Evolutionary conservation across 305 asterid genomes (phyloP).

Genomic region (Striga hermonthica): DNA sequence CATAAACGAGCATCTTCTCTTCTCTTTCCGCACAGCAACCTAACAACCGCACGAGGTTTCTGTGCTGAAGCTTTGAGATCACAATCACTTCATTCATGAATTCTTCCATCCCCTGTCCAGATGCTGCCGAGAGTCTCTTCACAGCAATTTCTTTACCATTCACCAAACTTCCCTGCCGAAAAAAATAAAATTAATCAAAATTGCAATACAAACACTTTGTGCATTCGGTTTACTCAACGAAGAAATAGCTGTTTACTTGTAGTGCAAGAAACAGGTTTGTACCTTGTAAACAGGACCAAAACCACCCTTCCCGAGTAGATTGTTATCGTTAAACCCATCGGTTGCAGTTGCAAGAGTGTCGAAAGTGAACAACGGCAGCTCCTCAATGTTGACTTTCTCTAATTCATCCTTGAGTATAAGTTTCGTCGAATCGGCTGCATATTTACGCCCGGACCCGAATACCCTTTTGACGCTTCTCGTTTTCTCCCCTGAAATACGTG

Average conservation of each 20-base stretch:
- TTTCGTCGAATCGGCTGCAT: constrained; percentile 33
- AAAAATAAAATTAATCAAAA: not conserved
- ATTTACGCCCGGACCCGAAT: constrained; percentile 32
- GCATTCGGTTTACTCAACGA: not conserved
- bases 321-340: constrained; percentile 35
- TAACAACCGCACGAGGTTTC: constrained; percentile 50
- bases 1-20: constrained; percentile 49
- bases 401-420: constrained; percentile 38
- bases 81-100: constrained; percentile 61
- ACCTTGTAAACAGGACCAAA: constrained; percentile 70
- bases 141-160: constrained; percentile 58
- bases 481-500: constrained; percentile 27
- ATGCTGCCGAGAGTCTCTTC: constrained; percentile 54
- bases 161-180: constrained; percentile 40
- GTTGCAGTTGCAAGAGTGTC: constrained; percentile 51
- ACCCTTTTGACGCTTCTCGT: constrained; percentile 13
- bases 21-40: constrained; percentile 54
- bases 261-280: not conserved
- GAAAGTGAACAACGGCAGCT: constrained; percentile 46
- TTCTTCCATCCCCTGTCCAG: constrained; percentile 54
- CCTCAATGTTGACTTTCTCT: constrained; percentile 41
- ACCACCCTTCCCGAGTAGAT: constrained; percentile 61
- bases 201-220: no score
- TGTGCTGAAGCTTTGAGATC: constrained; percentile 60
- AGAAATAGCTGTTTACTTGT: not conserved